Percentiles rank a stretch among this genome's conserved stretches.
Conservation (phyloP, 2,329 filamentous ascomycete genomes). For the Fusarium sp. region DNA sequence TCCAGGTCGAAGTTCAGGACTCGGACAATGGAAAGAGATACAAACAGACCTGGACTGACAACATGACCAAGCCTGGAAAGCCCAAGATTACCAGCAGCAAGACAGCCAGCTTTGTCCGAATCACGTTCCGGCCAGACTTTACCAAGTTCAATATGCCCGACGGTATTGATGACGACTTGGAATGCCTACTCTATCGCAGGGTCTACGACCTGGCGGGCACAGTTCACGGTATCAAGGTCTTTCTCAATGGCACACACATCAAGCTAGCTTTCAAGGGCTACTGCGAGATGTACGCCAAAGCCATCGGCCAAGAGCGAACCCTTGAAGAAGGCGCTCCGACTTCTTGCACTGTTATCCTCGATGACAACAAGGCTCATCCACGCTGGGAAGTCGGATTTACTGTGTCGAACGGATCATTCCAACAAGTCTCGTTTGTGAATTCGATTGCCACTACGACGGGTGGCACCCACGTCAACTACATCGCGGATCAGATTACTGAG, state of each 20-base stretch:
- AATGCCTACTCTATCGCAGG: constrained; percentile 87
- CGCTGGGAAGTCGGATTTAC: constrained; percentile 96
- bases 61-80: constrained; percentile 90
- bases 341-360: constrained; percentile 85
- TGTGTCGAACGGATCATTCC: constrained; percentile 95
- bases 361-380: constrained; percentile 76
- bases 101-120: constrained; percentile 82
- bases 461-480: constrained; percentile 95
- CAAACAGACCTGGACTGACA: constrained; percentile 93
- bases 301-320: constrained; percentile 83
- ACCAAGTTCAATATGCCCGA: constrained; percentile 83
- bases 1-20: constrained; percentile 90
- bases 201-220: constrained; percentile 98
- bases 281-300: constrained; percentile 97
- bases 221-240: constrained; percentile 81
- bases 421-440: constrained; percentile 99
- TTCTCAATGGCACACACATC: constrained; percentile 83
- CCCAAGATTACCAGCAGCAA: constrained; percentile 85
- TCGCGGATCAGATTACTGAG: constrained; percentile 91
- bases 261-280: constrained; percentile 93
- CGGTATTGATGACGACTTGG: constrained; percentile 93
- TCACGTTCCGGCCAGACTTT: constrained; percentile 94
- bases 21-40: constrained; percentile 88
- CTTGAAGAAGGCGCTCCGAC: constrained; percentile 73
- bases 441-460: constrained; percentile 95